Percentiles rank a stretch among this genome's conserved stretches.
These are phyloP conservation scores for Pezicula radicicola DNA, from an alignment of 2,329 filamentous ascomycete species.

Conservation along the genomic window DNA sequence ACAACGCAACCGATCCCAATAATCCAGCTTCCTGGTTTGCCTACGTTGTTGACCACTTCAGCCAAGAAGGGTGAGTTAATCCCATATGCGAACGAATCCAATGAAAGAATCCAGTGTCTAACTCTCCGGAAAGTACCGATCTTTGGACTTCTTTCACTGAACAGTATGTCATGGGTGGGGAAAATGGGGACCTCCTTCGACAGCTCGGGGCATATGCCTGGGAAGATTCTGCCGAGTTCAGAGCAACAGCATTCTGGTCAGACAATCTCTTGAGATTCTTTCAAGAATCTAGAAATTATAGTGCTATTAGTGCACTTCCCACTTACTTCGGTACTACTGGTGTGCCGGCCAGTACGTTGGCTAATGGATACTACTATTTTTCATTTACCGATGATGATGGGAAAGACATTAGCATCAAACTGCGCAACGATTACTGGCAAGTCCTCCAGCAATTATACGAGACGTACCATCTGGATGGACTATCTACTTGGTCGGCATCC, in stretches of 20 bases:
- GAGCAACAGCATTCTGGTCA: conserved; percentile 3
- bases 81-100: neutral
- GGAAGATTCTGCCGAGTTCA: conserved; percentile 6
- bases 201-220: neutral
- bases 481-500: neutral
- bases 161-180: neutral
- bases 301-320: neutral
- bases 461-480: conserved; percentile 1
- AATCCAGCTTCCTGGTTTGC: conserved; percentile 1
- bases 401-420: neutral
- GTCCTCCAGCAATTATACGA: neutral
- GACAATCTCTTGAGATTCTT: neutral
- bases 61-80: neutral
- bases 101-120: neutral
- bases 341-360: neutral
- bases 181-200: neutral
- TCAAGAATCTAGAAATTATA: neutral
- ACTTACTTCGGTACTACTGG: conserved; percentile 1
- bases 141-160: conserved; percentile 1
- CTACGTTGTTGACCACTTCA: conserved; percentile 1
- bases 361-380: conserved; percentile 1
- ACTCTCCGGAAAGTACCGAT: neutral
- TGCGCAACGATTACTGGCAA: neutral
- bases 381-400: neutral
- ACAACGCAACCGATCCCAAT: neutral